Conservation (phyloP, 805 yeast genomes). For the Wickerhamiella brachini region DNA sequence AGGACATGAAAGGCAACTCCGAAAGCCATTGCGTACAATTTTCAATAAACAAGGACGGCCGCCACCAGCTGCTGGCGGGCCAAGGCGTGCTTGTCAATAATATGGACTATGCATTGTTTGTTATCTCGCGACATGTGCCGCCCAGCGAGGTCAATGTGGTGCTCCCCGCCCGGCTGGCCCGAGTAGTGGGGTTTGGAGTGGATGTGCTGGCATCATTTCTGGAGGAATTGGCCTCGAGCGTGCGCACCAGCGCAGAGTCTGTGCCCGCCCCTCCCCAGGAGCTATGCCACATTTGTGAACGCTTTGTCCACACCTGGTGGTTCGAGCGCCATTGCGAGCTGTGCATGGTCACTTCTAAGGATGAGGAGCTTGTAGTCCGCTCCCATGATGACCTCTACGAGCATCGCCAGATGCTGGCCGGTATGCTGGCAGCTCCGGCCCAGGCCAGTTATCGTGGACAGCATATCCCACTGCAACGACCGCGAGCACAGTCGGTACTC, state of each 20-base stretch:
- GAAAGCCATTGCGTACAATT: constrained; percentile 3
- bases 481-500: background rate
- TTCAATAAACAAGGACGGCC: background rate
- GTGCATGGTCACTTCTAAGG: constrained; percentile 73
- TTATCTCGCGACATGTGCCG: constrained; percentile 62
- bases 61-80: constrained; percentile 45
- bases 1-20: background rate
- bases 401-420: constrained; percentile 39
- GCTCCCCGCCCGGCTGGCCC: constrained; percentile 36
- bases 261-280: constrained; percentile 71
- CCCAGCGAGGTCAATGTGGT: constrained; percentile 49
- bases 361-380: constrained; percentile 60
- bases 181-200: constrained; percentile 77
- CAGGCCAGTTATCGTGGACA: constrained; percentile 6
- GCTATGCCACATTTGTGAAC: constrained; percentile 86
- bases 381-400: constrained; percentile 68
- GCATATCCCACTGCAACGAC: background rate
- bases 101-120: constrained; percentile 67
- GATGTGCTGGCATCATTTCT: constrained; percentile 69
- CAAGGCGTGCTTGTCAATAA: constrained; percentile 81
- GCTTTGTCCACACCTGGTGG: constrained; percentile 91
- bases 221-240: constrained; percentile 46
- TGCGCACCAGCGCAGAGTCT: constrained; percentile 39
- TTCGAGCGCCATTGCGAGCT: constrained; percentile 79
- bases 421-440: constrained; percentile 22